Evolutionary conservation across 805 yeast genomes (phyloP).

Genomic region (Nakazawaea sp.): DNA sequence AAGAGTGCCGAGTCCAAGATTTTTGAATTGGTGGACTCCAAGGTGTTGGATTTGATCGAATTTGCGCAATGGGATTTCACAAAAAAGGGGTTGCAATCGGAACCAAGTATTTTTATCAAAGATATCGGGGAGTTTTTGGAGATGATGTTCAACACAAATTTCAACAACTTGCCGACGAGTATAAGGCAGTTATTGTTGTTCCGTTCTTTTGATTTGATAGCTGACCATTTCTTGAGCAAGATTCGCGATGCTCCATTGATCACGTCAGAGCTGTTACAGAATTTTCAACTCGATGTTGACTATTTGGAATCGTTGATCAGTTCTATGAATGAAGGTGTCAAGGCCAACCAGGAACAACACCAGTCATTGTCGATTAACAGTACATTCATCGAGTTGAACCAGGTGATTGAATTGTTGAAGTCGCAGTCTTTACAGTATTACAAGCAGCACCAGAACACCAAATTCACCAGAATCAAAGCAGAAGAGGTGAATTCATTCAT

Average conservation of each 20-base stretch:
- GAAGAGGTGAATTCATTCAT: constrained; percentile 62
- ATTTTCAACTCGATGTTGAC: constrained; percentile 74
- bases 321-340: constrained; percentile 22
- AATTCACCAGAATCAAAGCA: constrained; percentile 67
- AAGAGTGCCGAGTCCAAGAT: constrained; percentile 73
- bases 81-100: constrained; percentile 39
- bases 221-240: constrained; percentile 58
- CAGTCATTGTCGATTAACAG: constrained; percentile 49
- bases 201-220: constrained; percentile 80
- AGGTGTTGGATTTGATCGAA: constrained; percentile 73
- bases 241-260: constrained; percentile 50
- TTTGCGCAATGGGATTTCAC: constrained; percentile 85
- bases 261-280: constrained; percentile 55
- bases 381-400: constrained; percentile 74
- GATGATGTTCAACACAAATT: constrained; percentile 78
- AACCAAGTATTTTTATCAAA: constrained; percentile 67
- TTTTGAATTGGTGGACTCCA: constrained; percentile 75
- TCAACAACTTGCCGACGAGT: constrained; percentile 72
- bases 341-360: constrained; percentile 13
- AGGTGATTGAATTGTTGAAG: constrained; percentile 65
- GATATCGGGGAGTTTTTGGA: constrained; percentile 84
- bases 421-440: constrained; percentile 61
- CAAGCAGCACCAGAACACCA: constrained; percentile 44
- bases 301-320: constrained; percentile 59
- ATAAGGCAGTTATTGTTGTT: constrained; percentile 76